Conservation (phyloP, 495 filamentous ascomycete species). For the Penicillium egyptiacum region DNA sequence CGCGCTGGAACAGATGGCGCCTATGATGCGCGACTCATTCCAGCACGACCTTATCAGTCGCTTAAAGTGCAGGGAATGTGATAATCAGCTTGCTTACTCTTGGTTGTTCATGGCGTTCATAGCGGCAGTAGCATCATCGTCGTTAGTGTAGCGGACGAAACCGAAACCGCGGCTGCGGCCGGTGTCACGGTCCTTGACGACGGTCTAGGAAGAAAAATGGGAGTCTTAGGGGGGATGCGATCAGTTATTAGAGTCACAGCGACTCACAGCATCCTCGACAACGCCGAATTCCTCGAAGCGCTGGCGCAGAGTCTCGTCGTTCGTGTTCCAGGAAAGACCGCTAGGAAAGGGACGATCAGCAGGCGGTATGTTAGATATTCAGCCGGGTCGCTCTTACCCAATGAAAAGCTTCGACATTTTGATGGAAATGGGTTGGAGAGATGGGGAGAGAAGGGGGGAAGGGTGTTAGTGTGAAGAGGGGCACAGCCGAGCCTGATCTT, state of each 20-base stretch:
- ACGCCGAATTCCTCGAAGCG: slow-evolving; percentile 11
- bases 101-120: slow-evolving; percentile 87
- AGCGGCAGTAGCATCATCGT: slow-evolving; percentile 77
- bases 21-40: neutral
- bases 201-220: slow-evolving; percentile 60
- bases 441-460: neutral
- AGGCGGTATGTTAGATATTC: neutral
- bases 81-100: slow-evolving; percentile 61
- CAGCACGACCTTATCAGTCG: neutral
- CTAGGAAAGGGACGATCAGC: neutral
- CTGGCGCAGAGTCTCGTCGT: slow-evolving; percentile 11
- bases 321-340: slow-evolving; percentile 14
- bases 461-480: slow-evolving; percentile 12
- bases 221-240: neutral
- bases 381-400: neutral
- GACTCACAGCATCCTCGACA: slow-evolving; percentile 15
- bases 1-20: neutral
- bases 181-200: slow-evolving; percentile 97
- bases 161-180: slow-evolving; percentile 95
- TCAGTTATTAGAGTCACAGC: neutral
- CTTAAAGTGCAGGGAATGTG: neutral
- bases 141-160: slow-evolving; percentile 83
- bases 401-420: slow-evolving; percentile 18
- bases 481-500: slow-evolving; percentile 14
- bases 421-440: slow-evolving; percentile 6